Conservation (phyloP, 2,329 filamentous ascomycete genomes). For the Arthrobotrys pseudoclavata region DNA sequence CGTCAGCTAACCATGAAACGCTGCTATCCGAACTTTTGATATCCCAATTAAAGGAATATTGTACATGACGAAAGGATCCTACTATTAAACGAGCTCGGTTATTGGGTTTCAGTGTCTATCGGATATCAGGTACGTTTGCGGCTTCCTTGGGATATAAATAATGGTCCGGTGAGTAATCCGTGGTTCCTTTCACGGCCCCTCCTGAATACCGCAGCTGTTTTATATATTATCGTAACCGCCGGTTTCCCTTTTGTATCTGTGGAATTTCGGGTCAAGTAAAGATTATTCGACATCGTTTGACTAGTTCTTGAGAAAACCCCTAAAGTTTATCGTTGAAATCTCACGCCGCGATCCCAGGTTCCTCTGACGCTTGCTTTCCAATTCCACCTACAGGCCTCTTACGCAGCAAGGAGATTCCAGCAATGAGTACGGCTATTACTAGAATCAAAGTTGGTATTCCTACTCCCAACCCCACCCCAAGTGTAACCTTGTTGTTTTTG, state of each 20-base stretch:
- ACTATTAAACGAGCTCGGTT: background rate
- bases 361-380: constrained; percentile 4
- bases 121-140: background rate
- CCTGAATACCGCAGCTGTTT: background rate
- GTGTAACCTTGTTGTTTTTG: constrained; percentile 7
- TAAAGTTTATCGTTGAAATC: background rate
- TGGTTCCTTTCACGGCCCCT: background rate
- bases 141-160: background rate
- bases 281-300: background rate
- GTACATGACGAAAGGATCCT: background rate
- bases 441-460: constrained; percentile 11
- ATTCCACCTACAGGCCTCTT: background rate
- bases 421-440: background rate
- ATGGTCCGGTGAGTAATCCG: background rate
- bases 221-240: background rate
- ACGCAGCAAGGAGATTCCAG: constrained; percentile 1
- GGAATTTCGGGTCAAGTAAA: background rate
- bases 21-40: background rate
- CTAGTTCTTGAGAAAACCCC: background rate
- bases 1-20: background rate
- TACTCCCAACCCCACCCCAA: constrained; percentile 8
- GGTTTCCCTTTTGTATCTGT: background rate
- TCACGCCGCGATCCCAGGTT: background rate
- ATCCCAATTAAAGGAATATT: background rate
- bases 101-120: background rate